Percentiles rank a stretch among this genome's conserved stretches.
phyloP scores from a whole-genome alignment of 176 grass and related monocot genomes.

The Urochloa ruziziensis region DNA sequence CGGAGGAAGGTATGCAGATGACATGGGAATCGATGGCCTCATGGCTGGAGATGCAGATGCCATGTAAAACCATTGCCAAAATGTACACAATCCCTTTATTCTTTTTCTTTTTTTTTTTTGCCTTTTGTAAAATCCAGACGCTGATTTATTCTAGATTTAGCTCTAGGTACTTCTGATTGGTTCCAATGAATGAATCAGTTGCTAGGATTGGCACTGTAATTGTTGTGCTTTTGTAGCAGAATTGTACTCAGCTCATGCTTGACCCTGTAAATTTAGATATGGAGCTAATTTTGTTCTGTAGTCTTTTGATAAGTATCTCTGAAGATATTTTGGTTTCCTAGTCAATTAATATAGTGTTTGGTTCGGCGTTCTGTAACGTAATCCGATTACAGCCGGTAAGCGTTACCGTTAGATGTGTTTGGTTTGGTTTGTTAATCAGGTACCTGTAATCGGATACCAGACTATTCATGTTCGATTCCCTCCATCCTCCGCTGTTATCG shows the following conservation, averaged over 20 bases:
- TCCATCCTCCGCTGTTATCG: too few relatives aligned
- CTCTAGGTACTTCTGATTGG: constrained; percentile 21
- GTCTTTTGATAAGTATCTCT: background rate
- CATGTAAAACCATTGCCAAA: constrained; percentile 26
- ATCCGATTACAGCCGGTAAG: too few relatives aligned
- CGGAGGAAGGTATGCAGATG: constrained; percentile 21
- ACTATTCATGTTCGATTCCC: too few relatives aligned
- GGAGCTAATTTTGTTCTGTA: background rate
- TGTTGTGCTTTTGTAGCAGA: constrained; percentile 19
- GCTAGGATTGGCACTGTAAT: background rate
- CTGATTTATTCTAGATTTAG: constrained; percentile 36
- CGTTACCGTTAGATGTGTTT: too few relatives aligned
- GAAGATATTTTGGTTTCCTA: background rate
- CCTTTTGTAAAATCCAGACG: constrained; percentile 16
- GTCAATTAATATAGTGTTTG: background rate
- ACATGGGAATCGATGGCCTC: constrained; percentile 18
- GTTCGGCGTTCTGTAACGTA: too few relatives aligned
- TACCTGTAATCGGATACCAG: too few relatives aligned
- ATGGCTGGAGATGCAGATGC: constrained; percentile 25
- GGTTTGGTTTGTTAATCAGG: too few relatives aligned
- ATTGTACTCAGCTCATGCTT: background rate
- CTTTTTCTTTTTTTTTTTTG: constrained; percentile 2
- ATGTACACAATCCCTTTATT: constrained; percentile 15
- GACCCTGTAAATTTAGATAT: constrained; percentile 16
- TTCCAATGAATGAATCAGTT: constrained; percentile 3